Evolutionary conservation across 148 eudicot species (phyloP), one percentile per base, ranked within the genome.

Genomic region (Camellia japonica): DNA sequence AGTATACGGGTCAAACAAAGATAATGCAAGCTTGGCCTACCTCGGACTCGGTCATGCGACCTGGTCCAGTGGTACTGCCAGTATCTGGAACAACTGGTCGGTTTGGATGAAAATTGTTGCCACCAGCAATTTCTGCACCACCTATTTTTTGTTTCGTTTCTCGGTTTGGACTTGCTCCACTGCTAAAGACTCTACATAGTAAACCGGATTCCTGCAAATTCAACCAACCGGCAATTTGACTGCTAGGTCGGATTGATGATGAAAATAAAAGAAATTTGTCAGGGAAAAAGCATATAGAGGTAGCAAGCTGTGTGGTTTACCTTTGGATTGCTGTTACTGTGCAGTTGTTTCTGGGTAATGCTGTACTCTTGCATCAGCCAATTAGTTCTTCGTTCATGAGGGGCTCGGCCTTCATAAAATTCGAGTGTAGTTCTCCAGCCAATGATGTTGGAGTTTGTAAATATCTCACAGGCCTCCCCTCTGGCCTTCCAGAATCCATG

Each of bases 351-450:
- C 3, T 10, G 77, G 43, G 85, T 76, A 68, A 87, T 78, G 74
- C 56, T 77, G 81, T 88, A 92, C 85, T 90, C 90, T 81, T 88
- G 95, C 91, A 90, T 90, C 71, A 90, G 44, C 90, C 90, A 92
- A 79, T 84, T 79, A 54, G 93, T 90, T 85, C 46, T 81, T 64
- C 67, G 81, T 20, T 70, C 84, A 46, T 72, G 10, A 80, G 87
- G 86, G 68, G 78, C 79, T 51, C 30, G 81, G 23, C 90, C 90
- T 79, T 83, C 83, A 82, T 83, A 79, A 82, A 73, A 92, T 79
- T 90, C 89, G 18, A 86, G 78, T 46, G 93, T 90, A 7, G 86
- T 90, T 78, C 89, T 90, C 89, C 89, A 90, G 73, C 95, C 95
- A 78, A 56, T 82, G 11, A 92, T 51, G 43, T n/a, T n/a, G 76